Conservation (phyloP, 2,329 filamentous ascomycete species). For the Fonsecaea multimorphosa region DNA sequence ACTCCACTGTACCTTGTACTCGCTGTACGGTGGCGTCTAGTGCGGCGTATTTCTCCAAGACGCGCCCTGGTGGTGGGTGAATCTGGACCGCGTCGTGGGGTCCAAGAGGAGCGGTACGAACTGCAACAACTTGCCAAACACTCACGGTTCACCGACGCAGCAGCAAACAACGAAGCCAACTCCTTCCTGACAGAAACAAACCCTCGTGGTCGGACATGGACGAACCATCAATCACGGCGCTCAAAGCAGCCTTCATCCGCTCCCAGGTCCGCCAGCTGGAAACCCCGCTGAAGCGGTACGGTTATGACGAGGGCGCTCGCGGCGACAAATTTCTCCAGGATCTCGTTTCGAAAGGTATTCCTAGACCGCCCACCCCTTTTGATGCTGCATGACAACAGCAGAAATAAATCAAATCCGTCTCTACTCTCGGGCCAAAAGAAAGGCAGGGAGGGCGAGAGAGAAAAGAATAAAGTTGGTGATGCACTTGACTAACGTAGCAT, state of each 20-base stretch:
- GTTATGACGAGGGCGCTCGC: slow-evolving; percentile 54
- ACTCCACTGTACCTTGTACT: neutral
- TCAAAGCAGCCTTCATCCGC: slow-evolving; percentile 60
- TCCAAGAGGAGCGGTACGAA: neutral
- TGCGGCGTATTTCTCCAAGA: neutral
- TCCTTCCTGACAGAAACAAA: neutral
- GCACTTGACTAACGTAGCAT: neutral
- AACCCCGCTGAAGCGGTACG: slow-evolving; percentile 54
- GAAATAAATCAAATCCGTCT: too few species aligned
- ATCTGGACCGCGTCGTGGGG: neutral
- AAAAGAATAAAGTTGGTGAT: neutral
- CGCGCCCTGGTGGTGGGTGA: neutral
- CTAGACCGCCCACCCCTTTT: neutral
- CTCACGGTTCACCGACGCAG: too few species aligned
- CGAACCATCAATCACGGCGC: slow-evolving; percentile 54
- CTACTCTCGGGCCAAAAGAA: too few species aligned
- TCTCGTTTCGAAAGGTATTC: slow-evolving; percentile 57
- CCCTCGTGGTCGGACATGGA: slow-evolving; percentile 16
- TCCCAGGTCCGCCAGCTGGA: slow-evolving; percentile 60
- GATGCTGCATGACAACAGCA: too few species aligned
- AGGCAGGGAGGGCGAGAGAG: too few species aligned
- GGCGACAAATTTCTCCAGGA: slow-evolving; percentile 58
- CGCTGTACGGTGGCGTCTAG: neutral
- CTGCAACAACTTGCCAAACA: too few species aligned
- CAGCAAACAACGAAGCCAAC: neutral